phyloP scores from a whole-genome alignment of 805 yeast genomes.

The Pichia manshurica region DNA sequence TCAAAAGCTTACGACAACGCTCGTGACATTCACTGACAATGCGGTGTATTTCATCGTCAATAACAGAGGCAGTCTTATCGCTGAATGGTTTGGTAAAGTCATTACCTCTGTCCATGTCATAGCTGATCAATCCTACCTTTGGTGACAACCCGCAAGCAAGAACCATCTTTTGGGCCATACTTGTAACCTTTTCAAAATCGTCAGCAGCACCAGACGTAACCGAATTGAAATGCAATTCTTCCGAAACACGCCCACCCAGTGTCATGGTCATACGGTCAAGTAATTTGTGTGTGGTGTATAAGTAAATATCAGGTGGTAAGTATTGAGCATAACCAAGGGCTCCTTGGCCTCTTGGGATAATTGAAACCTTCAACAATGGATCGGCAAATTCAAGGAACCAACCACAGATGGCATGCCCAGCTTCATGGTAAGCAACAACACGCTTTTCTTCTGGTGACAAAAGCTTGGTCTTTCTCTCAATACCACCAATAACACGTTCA shows the following conservation, averaged over 20 bases:
- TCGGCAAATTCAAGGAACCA: constrained; percentile 88
- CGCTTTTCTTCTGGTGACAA: constrained; percentile 75
- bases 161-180: constrained; percentile 87
- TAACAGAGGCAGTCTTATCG: constrained; percentile 60
- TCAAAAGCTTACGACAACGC: constrained; percentile 50
- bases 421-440: constrained; percentile 91
- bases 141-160: constrained; percentile 84
- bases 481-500: constrained; percentile 92
- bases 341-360: constrained; percentile 91
- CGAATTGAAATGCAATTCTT: constrained; percentile 78
- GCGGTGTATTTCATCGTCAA: constrained; percentile 65
- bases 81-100: constrained; percentile 60
- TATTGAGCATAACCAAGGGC: constrained; percentile 96
- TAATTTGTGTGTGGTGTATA: constrained; percentile 70
- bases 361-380: constrained; percentile 87
- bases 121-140: constrained; percentile 57
- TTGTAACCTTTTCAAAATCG: constrained; percentile 87
- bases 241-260: constrained; percentile 87
- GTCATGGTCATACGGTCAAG: constrained; percentile 89
- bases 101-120: constrained; percentile 44
- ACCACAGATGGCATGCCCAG: constrained; percentile 95
- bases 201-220: constrained; percentile 92
- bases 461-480: constrained; percentile 78
- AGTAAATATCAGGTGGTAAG: constrained; percentile 81
- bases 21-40: constrained; percentile 61